Evolutionary conservation across 495 filamentous ascomycete genomes (phyloP).

Genomic region (Podospora pseudocomata): DNA sequence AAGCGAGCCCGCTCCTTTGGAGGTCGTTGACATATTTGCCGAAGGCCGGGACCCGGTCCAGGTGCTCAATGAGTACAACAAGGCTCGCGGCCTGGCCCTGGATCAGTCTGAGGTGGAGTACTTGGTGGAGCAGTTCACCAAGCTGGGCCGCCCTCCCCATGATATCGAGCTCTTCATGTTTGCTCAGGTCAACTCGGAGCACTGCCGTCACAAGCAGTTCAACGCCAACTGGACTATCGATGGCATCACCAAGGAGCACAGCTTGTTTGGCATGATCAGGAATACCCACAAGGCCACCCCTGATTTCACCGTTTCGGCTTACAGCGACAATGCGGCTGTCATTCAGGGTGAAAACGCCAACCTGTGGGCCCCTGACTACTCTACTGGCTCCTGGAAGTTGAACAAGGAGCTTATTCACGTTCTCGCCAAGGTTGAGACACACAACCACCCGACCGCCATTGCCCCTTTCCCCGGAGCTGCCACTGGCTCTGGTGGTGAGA

Average conservation of each 20-base stretch:
- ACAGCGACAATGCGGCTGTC: slow-evolving; percentile 96
- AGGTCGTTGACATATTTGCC: slow-evolving; percentile 66
- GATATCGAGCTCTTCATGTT: slow-evolving; percentile 99
- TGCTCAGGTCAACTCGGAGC: slow-evolving; percentile 89
- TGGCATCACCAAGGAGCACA: slow-evolving; percentile 69
- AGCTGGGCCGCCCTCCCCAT: slow-evolving; percentile 69
- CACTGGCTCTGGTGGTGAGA: slow-evolving; percentile 93
- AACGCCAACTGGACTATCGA: slow-evolving; percentile 98
- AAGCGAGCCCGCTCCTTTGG: slow-evolving; percentile 63
- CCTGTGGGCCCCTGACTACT: slow-evolving; percentile 80
- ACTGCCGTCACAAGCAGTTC: slow-evolving; percentile 78
- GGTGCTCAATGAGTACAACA: slow-evolving; percentile 77
- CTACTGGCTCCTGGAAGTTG: slow-evolving; percentile 81
- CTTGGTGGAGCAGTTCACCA: slow-evolving; percentile 75
- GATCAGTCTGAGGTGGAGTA: slow-evolving; percentile 93
- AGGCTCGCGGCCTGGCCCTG: slow-evolving; percentile 73
- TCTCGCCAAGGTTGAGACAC: slow-evolving; percentile 93
- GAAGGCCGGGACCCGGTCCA: slow-evolving; percentile 59
- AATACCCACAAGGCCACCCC: slow-evolving; percentile 83
- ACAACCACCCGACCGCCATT: slow-evolving; percentile 96
- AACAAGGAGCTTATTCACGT: slow-evolving; percentile 86
- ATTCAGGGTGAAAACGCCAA: slow-evolving; percentile 69
- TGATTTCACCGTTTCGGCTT: slow-evolving; percentile 81
- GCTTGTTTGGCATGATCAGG: slow-evolving; percentile 90
- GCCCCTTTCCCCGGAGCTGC: slow-evolving; percentile 82